Evolutionary conservation across 208 protist species (phyloP).

Genomic region (Trichomonas vaginalis): DNA sequence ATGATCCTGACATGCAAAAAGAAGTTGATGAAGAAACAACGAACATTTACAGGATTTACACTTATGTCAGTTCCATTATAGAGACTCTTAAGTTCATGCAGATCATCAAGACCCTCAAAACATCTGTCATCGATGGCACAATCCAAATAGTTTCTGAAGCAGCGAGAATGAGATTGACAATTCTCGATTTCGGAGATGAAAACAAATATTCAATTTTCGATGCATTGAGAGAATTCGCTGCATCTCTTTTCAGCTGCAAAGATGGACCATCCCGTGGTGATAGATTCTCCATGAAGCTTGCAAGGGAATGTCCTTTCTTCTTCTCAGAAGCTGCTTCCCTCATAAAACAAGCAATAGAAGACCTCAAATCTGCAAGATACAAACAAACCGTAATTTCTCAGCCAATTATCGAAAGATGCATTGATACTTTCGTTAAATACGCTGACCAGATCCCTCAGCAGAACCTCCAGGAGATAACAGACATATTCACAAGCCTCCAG

Average conservation of each 20-base stretch:
- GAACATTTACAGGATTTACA: too few relatives aligned
- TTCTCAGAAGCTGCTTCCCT: background rate
- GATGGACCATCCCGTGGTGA: background rate
- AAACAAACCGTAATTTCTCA: background rate
- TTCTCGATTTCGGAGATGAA: background rate
- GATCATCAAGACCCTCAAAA: background rate
- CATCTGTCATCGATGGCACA: background rate
- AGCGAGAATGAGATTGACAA: background rate
- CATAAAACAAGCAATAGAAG: background rate
- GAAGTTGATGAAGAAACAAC: too few relatives aligned
- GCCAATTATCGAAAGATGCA: background rate
- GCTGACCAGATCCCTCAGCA: background rate
- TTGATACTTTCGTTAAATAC: background rate
- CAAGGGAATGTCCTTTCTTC: background rate
- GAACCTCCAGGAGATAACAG: background rate
- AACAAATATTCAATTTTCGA: background rate
- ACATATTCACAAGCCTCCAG: background rate
- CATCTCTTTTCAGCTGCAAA: background rate
- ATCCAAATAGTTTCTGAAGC: background rate
- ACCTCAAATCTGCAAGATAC: background rate
- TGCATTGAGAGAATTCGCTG: background rate
- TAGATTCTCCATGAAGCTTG: background rate
- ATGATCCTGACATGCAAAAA: too few relatives aligned
- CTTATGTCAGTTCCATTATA: background rate
- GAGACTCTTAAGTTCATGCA: background rate